phyloP scores from a whole-genome alignment of 2,329 filamentous ascomycete genomes.

The Alternaria consortialis region DNA sequence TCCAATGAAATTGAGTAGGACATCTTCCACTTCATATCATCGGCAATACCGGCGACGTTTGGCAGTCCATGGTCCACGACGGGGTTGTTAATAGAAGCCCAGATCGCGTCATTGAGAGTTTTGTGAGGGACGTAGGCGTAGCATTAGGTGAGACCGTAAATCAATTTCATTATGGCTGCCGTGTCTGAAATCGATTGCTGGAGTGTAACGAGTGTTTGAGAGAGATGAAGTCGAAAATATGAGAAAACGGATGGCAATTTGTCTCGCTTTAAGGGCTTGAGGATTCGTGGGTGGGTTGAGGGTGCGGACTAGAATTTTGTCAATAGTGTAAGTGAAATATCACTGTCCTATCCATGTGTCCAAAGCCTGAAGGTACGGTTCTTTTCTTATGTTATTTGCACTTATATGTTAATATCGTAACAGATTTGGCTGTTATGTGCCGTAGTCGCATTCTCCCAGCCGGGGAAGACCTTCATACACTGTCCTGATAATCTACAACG shows the following conservation, averaged over 20 bases:
- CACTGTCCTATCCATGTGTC: neutral
- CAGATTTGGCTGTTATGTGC: neutral
- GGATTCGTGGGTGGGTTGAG: no score
- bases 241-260: neutral
- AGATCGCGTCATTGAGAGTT: neutral
- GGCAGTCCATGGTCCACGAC: neutral
- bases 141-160: neutral
- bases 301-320: no score
- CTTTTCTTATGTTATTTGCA: neutral
- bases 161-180: neutral
- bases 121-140: neutral
- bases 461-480: neutral
- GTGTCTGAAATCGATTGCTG: neutral
- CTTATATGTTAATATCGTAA: neutral
- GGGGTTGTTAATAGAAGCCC: neutral
- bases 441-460: accelerated
- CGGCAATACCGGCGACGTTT: neutral
- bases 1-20: neutral
- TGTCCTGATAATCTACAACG: neutral
- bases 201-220: neutral
- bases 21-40: neutral
- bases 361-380: neutral
- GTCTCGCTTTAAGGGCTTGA: no score
- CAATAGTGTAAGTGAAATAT: neutral
- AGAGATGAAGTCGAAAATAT: neutral